Evolutionary conservation across 257 asterid genomes (phyloP).

Genomic region (Rubia yunnanensis): DNA sequence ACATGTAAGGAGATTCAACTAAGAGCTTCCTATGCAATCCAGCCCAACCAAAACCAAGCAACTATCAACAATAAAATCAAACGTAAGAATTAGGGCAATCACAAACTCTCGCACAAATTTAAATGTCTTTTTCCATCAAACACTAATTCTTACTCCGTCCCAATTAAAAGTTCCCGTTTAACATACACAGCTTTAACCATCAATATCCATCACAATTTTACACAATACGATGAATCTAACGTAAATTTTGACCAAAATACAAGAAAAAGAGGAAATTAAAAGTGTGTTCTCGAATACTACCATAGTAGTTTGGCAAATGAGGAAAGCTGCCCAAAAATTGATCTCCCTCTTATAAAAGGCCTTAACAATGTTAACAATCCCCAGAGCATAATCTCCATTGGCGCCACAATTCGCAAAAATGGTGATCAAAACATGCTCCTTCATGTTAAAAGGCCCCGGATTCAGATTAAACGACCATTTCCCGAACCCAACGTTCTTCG

Average conservation of each 20-base stretch:
- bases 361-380: constrained; percentile 38
- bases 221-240: no score
- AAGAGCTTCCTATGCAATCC: constrained; percentile 44
- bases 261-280: no score
- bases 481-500: constrained; percentile 12
- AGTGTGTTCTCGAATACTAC: no score
- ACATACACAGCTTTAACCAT: no score
- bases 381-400: constrained; percentile 41
- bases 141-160: no score
- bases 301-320: constrained; percentile 54
- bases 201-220: no score
- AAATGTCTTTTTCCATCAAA: neutral
- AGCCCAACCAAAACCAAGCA: constrained; percentile 85
- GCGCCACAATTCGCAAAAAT: constrained; percentile 54
- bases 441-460: constrained; percentile 57
- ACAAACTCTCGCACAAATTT: no score
- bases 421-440: constrained; percentile 63
- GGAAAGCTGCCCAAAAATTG: constrained; percentile 34
- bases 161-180: no score
- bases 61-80: constrained; percentile 14
- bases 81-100: neutral
- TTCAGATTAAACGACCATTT: constrained; percentile 43
- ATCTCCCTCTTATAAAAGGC: constrained; percentile 44
- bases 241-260: no score
- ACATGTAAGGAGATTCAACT: constrained; percentile 67